phyloP scores from a whole-genome alignment of 371 early-diverging fungal genomes.

The Apophysomyces elegans region DNA sequence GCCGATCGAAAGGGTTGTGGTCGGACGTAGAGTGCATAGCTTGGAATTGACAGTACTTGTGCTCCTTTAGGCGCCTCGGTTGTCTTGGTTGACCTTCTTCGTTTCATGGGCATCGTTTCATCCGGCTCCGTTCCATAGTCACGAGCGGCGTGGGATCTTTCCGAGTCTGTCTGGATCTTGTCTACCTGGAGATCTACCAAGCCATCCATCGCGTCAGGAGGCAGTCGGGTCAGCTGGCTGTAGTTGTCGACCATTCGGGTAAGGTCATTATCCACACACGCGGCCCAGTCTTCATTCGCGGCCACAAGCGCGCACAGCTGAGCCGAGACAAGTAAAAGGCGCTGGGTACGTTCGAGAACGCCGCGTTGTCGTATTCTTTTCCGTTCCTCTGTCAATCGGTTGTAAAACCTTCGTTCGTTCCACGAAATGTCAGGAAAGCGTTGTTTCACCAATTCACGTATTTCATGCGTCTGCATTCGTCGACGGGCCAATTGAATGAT shows the following conservation, averaged over 20 bases:
- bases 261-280: conserved; percentile 40
- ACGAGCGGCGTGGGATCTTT: background rate
- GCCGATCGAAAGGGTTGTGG: conserved; percentile 29
- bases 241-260: conserved; percentile 36
- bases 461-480: conserved; percentile 55
- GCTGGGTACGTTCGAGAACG: conserved; percentile 49
- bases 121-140: background rate
- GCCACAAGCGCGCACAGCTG: conserved; percentile 46
- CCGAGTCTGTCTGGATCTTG: conserved; percentile 23
- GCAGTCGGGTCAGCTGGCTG: conserved; percentile 25
- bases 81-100: conserved; percentile 22
- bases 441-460: conserved; percentile 58
- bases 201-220: conserved; percentile 18
- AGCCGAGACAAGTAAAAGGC: conserved; percentile 41
- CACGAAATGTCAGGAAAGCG: conserved; percentile 63
- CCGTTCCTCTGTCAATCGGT: conserved; percentile 58
- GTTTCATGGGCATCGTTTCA: conserved; percentile 33
- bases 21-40: conserved; percentile 38
- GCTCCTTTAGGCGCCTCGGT: conserved; percentile 40
- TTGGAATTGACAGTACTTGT: conserved; percentile 41
- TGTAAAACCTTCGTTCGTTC: conserved; percentile 66
- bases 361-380: conserved; percentile 52
- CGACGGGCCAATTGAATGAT: conserved; percentile 49
- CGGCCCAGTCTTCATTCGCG: conserved; percentile 47
- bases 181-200: conserved; percentile 24